A percentile compares a stretch with the other conserved stretches of the same genome.
Conservation (phyloP, 192 early-diverging fungal genomes). For the Lobosporangium transversale region DNA sequence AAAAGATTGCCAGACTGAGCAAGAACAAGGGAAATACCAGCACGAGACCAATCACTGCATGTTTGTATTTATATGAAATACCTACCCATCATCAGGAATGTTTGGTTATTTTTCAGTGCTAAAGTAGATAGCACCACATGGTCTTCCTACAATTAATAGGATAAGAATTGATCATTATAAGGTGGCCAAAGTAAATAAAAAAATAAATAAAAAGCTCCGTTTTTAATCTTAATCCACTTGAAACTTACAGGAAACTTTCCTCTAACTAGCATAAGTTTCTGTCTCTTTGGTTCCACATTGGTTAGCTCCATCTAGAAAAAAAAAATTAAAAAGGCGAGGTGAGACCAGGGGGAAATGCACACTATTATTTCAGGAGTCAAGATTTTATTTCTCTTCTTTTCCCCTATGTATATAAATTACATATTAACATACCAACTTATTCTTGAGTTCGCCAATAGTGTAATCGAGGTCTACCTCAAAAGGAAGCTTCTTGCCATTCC, state of each 20-base stretch:
- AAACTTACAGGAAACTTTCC: constrained; percentile 67
- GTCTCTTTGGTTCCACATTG: constrained; percentile 66
- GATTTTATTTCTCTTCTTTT: too few relatives aligned
- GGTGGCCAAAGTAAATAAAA: background rate
- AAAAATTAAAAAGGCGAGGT: background rate
- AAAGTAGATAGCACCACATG: constrained; percentile 36
- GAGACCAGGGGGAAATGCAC: background rate
- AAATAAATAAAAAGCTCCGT: background rate
- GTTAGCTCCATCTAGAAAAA: constrained; percentile 64
- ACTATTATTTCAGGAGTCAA: background rate
- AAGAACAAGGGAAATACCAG: background rate
- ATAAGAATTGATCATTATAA: too few relatives aligned
- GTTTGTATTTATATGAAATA: too few relatives aligned
- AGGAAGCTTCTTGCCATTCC: constrained; percentile 48
- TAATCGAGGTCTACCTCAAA: constrained; percentile 42
- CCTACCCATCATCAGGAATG: constrained; percentile 54
- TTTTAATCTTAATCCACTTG: background rate
- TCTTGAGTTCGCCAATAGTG: constrained; percentile 48
- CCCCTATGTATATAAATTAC: too few relatives aligned
- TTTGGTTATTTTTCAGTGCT: constrained; percentile 45
- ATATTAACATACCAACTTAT: constrained; percentile 34
- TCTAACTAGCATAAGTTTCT: constrained; percentile 79
- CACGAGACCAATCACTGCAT: too few relatives aligned
- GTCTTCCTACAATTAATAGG: constrained; percentile 30
- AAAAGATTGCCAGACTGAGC: background rate